Percentiles rank a stretch among this genome's conserved stretches.
phyloP scores from a whole-genome alignment of 495 filamentous ascomycete species.

The Barbatosphaeria neglecta region DNA sequence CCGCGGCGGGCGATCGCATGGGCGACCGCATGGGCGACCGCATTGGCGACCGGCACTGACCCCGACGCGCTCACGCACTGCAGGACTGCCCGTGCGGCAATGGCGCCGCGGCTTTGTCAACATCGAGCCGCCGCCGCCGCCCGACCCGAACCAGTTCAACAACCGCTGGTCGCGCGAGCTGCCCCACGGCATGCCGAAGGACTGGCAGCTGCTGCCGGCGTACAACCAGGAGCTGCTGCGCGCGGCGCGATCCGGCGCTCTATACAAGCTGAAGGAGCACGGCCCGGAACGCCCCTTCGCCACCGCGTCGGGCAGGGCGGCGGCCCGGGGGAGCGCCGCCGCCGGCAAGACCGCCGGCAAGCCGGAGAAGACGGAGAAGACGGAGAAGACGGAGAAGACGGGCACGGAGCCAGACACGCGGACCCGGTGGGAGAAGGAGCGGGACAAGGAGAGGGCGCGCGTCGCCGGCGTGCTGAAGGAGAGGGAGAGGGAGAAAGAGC shows the following conservation, averaged over 20 bases:
- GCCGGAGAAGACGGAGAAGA: constrained; percentile 22
- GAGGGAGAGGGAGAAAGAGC: background rate
- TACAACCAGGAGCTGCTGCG: constrained; percentile 78
- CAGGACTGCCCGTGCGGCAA: constrained; percentile 75
- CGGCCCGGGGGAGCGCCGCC: constrained; percentile 29
- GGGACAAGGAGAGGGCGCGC: too few relatives aligned
- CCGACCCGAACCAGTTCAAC: constrained; percentile 38
- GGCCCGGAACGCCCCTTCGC: constrained; percentile 43
- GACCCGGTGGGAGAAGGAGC: too few relatives aligned
- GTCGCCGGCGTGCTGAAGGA: too few relatives aligned
- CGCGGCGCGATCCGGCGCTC: constrained; percentile 61
- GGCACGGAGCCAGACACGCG: too few relatives aligned
- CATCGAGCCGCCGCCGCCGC: constrained; percentile 52
- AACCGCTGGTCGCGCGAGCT: constrained; percentile 47
- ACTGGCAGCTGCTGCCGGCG: constrained; percentile 65
- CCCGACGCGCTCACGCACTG: constrained; percentile 1
- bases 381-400: background rate
- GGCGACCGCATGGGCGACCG: too few relatives aligned
- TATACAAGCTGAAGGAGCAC: constrained; percentile 46
- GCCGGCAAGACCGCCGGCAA: constrained; percentile 36
- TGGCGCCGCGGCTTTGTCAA: constrained; percentile 68
- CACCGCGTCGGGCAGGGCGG: too few relatives aligned
- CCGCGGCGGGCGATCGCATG: too few relatives aligned
- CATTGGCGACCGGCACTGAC: background rate
- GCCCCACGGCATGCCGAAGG: constrained; percentile 68